Conservation (phyloP, 495 filamentous ascomycete genomes). For the Evansstolkia leycettana region DNA sequence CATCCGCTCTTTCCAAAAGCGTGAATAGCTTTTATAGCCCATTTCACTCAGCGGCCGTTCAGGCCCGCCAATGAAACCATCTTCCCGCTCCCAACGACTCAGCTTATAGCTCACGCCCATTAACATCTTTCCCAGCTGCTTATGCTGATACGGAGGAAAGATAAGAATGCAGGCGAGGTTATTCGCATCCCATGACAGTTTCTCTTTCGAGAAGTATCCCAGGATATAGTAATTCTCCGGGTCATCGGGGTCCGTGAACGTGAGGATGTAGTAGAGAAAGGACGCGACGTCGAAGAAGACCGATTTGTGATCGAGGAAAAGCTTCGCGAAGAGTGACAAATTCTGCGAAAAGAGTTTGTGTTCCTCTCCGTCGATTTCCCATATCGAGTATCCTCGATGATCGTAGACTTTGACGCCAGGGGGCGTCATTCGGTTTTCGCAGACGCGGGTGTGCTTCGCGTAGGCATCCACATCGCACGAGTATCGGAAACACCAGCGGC, state of each 20-base stretch:
- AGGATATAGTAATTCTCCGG: slow-evolving; percentile 44
- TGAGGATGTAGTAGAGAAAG: slow-evolving; percentile 91
- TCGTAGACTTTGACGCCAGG: slow-evolving; percentile 42
- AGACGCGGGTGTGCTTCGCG: slow-evolving; percentile 36
- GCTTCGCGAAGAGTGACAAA: slow-evolving; percentile 90
- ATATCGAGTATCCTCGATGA: slow-evolving; percentile 54
- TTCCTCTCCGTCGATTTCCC: slow-evolving; percentile 82
- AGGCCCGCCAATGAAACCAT: slow-evolving; percentile 70
- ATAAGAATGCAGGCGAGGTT: slow-evolving; percentile 95
- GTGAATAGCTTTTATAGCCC: slow-evolving; percentile 65
- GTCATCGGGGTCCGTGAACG: slow-evolving; percentile 28
- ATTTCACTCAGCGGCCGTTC: slow-evolving; percentile 86
- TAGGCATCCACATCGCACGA: slow-evolving; percentile 55
- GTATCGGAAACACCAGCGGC: slow-evolving; percentile 90
- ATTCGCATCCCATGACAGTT: slow-evolving; percentile 96
- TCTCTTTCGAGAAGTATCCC: slow-evolving; percentile 97
- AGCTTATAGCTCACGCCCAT: slow-evolving; percentile 93
- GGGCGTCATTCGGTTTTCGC: slow-evolving; percentile 23
- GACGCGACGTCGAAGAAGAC: slow-evolving; percentile 94
- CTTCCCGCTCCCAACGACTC: slow-evolving; percentile 55
- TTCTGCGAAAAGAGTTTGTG: slow-evolving; percentile 92
- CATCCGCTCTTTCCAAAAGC: slow-evolving; percentile 76
- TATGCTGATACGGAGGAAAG: slow-evolving; percentile 90
- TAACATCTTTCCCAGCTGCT: slow-evolving; percentile 75
- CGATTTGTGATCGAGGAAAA: slow-evolving; percentile 95